Base-by-base conservation (phyloP, 225 moss, liverwort and hornwort genomes). In the Sphagnum tenellum region DNA sequence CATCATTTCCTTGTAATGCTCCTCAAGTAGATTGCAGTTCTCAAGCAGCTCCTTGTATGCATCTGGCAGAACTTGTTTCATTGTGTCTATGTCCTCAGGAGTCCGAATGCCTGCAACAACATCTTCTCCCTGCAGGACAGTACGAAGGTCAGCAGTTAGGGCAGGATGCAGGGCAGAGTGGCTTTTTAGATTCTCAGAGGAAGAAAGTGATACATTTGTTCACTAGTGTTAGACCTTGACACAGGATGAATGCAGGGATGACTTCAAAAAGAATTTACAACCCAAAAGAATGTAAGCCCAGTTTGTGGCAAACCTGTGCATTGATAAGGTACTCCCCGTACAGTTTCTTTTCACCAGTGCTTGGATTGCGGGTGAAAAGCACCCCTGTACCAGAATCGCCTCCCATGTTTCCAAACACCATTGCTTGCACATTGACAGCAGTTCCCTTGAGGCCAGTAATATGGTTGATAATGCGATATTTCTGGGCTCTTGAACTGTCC, bases 331-430 rank as follows among this genome's bases (percentile, higher is more conserved):
- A 94, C 61, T 94, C 94, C 66, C 91, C 94, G 61, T 94, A 94
- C 10, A 94, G 60, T 71, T 94, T 94, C 78, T 87, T 94, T 78
- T 94, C 89, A 56, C 94, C 94, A 4, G 94, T 94, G 75, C 94
- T 94, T 62, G 94, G 94, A 74, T 89, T 91, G 45, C 94, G 91
- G 47, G 94, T 94, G 77, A 94, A 94, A 54, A 94, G 89, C 44
- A 94, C 94, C 62, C 94, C 94, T 50, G 94, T 94, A 50, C 94
- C 94, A 14, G 94, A 94, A 14, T 81, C 72, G 9, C 60, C 64
- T 62, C 94, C 94, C 94, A 94, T 94, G 66, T 94, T 94, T 49
- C 94, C 94, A 71, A 91, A 94, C 61, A 94, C 94, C 94, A 94
- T 94, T 47, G 94, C 90, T 80, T 94, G 94, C 59, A 94, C 66